Evolutionary conservation across 768 basidiomycete species (phyloP).

Genomic region (Serendipita sp.): DNA sequence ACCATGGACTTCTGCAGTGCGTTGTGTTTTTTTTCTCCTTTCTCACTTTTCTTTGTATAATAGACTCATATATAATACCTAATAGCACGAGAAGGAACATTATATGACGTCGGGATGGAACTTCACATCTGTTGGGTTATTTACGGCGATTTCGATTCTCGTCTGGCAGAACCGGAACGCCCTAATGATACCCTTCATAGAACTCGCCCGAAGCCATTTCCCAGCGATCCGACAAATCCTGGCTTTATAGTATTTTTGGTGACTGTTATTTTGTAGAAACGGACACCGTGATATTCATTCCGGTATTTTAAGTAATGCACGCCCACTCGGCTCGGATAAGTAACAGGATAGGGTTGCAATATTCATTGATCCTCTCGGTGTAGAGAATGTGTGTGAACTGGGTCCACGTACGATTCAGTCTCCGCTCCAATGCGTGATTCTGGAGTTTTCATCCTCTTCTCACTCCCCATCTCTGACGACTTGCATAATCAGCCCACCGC

Average conservation of each 20-base stretch:
- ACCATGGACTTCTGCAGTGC: not conserved
- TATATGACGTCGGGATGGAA: not conserved
- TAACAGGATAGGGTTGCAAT: too few relatives aligned
- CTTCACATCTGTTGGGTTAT: not conserved
- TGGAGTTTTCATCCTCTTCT: not conserved
- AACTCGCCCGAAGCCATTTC: not conserved
- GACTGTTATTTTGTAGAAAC: too few relatives aligned
- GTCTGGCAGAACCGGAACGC: constrained; percentile 1
- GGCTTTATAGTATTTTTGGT: too few relatives aligned
- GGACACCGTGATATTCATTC: too few relatives aligned
- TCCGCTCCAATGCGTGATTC: too few relatives aligned
- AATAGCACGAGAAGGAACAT: constrained; percentile 2
- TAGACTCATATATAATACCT: not conserved
- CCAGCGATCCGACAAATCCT: not conserved
- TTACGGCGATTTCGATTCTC: not conserved
- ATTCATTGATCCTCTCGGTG: too few relatives aligned
- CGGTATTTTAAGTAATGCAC: too few relatives aligned
- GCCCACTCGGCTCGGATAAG: too few relatives aligned
- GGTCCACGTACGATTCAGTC: too few relatives aligned
- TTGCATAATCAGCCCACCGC: constrained; percentile 39
- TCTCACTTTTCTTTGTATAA: not conserved
- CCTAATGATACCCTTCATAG: not conserved
- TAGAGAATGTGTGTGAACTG: too few relatives aligned
- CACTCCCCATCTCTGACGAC: constrained; percentile 23
- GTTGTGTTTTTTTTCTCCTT: not conserved